Conservation (phyloP, 2,329 filamentous ascomycete genomes). For the Penicillium rolfsii region DNA sequence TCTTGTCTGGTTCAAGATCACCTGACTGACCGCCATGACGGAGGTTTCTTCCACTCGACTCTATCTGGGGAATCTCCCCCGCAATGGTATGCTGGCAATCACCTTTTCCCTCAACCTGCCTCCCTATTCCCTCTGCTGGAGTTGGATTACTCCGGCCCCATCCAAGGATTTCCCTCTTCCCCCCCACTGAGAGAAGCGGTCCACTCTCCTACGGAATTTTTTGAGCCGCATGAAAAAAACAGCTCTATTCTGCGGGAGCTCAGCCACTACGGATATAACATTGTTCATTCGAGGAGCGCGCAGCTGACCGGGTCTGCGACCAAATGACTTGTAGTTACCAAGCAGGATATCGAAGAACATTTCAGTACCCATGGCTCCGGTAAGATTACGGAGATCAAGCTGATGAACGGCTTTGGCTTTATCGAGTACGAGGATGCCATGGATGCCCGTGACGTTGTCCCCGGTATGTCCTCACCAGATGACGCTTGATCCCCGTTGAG, state of each 20-base stretch:
- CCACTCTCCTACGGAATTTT: conserved; percentile 14
- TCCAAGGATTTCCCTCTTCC: conserved; percentile 6
- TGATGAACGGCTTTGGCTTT: conserved; percentile 99
- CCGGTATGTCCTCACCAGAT: conserved; percentile 67
- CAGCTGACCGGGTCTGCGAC: conserved; percentile 13
- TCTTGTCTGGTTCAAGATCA: background rate
- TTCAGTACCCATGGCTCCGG: conserved; percentile 95
- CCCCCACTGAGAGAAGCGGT: conserved; percentile 5
- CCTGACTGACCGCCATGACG: conserved; percentile 58
- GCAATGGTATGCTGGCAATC: conserved; percentile 72
- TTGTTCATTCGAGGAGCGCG: conserved; percentile 26
- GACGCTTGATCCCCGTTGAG: background rate
- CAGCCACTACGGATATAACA: conserved; percentile 18
- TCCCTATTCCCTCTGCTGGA: background rate
- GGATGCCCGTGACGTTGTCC: conserved; percentile 97
- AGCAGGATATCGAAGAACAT: conserved; percentile 93
- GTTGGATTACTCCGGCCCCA: conserved; percentile 2
- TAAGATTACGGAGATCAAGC: conserved; percentile 98
- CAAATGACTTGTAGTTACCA: conserved; percentile 69
- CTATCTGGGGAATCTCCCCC: conserved; percentile 96
- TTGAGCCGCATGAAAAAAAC: conserved; percentile 3
- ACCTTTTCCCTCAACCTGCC: conserved; percentile 29
- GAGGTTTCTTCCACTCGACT: conserved; percentile 94
- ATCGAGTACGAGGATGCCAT: conserved; percentile 99
- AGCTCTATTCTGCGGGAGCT: background rate